A percentile compares a stretch with the other conserved stretches of the same genome.
phyloP scores from a whole-genome alignment of 1,139 yeast genomes.

The Lodderomyces elongisporus region DNA sequence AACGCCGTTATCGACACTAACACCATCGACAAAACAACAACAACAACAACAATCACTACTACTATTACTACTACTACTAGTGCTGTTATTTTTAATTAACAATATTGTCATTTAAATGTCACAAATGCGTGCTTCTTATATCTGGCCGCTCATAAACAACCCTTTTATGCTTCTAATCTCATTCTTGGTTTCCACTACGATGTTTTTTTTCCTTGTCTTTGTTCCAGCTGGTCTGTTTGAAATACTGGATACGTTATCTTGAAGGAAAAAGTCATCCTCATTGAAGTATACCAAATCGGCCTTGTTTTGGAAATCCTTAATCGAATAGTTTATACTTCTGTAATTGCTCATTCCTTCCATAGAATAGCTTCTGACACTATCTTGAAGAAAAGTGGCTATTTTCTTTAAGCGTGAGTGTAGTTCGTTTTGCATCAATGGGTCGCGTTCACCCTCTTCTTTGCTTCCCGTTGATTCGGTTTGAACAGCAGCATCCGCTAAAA shows the following conservation, averaged over 20 bases:
- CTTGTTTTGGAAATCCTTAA: slow-evolving; percentile 35
- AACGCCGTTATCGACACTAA: too few relatives aligned
- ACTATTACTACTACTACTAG: too few relatives aligned
- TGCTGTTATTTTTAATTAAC: too few relatives aligned
- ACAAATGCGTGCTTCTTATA: too few relatives aligned
- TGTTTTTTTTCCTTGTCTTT: slow-evolving; percentile 21
- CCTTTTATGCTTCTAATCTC: slow-evolving; percentile 44
- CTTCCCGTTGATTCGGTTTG: slow-evolving; percentile 23
- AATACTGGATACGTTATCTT: slow-evolving; percentile 2
- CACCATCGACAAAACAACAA: too few relatives aligned
- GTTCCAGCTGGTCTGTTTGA: background rate
- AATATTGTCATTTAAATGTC: too few relatives aligned
- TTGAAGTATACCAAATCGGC: slow-evolving; percentile 33
- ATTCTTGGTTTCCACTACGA: slow-evolving; percentile 33
- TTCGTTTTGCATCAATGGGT: slow-evolving; percentile 23
- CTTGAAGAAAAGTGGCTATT: slow-evolving; percentile 20
- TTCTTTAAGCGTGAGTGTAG: slow-evolving; percentile 22
- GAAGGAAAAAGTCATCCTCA: slow-evolving; percentile 9
- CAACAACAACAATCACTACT: too few relatives aligned
- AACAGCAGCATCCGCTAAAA: slow-evolving; percentile 35
- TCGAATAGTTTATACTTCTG: slow-evolving; percentile 22
- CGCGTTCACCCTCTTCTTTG: slow-evolving; percentile 19
- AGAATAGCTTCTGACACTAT: slow-evolving; percentile 26
- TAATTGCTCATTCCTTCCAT: slow-evolving; percentile 33
- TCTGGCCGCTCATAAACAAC: slow-evolving; percentile 40